Evolutionary conservation across 129 eudicot species (phyloP).

Genomic region (Pulicaria dysenterica): DNA sequence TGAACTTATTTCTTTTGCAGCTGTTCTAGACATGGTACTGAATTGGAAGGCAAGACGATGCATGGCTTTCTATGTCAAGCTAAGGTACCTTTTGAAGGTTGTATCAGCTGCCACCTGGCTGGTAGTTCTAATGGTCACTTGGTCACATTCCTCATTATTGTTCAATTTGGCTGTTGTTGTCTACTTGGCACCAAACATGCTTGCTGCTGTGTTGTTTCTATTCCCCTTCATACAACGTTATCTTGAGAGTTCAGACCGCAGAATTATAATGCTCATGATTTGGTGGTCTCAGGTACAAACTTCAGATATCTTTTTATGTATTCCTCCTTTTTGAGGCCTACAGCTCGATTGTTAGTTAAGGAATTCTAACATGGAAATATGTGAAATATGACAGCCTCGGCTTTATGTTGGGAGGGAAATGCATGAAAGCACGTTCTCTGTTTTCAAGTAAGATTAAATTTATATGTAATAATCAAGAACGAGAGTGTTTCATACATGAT

Average conservation of each 20-base stretch:
- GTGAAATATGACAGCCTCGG: constrained; percentile 69
- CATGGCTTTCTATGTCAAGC: constrained; percentile 80
- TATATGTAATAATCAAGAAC: constrained; percentile 4
- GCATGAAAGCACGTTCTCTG: constrained; percentile 92
- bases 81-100: constrained; percentile 78
- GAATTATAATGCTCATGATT: constrained; percentile 89
- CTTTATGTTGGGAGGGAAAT: constrained; percentile 97
- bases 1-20: constrained; percentile 51
- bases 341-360: not conserved
- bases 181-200: constrained; percentile 92
- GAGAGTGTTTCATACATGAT: constrained; percentile 16
- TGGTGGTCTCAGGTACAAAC: constrained; percentile 97
- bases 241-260: constrained; percentile 86
- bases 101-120: constrained; percentile 90
- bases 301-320: constrained; percentile 68
- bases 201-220: constrained; percentile 68
- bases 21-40: constrained; percentile 74
- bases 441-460: constrained; percentile 67
- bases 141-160: constrained; percentile 72
- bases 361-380: not conserved
- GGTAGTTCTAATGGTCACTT: constrained; percentile 72
- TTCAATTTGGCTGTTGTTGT: constrained; percentile 76
- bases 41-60: constrained; percentile 83
- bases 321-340: constrained; percentile 9
- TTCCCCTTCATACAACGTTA: constrained; percentile 77